These are phyloP conservation scores for Phycomyces blakesleeanus DNA, from an alignment of 192 early-diverging fungal species.

Conservation along the genomic window DNA sequence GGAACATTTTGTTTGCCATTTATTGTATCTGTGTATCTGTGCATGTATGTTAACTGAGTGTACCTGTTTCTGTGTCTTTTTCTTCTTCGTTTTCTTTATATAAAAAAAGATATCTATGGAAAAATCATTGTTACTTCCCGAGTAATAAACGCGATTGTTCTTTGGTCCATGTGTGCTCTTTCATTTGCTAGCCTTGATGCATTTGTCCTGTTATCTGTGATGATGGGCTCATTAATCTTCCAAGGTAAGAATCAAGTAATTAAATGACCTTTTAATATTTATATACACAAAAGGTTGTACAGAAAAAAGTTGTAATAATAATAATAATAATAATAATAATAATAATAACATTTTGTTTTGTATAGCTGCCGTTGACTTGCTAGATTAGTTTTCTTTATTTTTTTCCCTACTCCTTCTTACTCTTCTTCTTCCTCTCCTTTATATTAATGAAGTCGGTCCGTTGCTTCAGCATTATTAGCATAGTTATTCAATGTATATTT, in stretches of 20 bases:
- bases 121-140: conserved; percentile 31
- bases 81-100: neutral
- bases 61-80: neutral
- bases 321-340: conserved; percentile 1
- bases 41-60: neutral
- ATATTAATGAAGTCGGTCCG: no score
- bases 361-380: conserved; percentile 13
- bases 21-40: no score
- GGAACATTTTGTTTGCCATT: no score
- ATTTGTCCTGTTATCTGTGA: conserved; percentile 21
- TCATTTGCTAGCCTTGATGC: conserved; percentile 31
- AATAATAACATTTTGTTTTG: neutral
- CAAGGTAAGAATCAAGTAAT: conserved; percentile 17
- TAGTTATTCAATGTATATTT: conserved; percentile 1
- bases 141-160: conserved; percentile 20
- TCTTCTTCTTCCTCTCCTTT: neutral
- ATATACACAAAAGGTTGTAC: no score
- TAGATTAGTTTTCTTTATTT: conserved; percentile 1
- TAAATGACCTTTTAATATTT: no score
- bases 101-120: conserved; percentile 24
- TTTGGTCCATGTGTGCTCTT: conserved; percentile 34
- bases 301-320: neutral
- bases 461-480: no score
- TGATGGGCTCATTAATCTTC: conserved; percentile 27
- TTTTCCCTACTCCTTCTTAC: neutral